Evolutionary conservation across 371 early-diverging fungal species (phyloP), one percentile per base, ranked within the genome.

Genomic region (Entomophthora muscae): DNA sequence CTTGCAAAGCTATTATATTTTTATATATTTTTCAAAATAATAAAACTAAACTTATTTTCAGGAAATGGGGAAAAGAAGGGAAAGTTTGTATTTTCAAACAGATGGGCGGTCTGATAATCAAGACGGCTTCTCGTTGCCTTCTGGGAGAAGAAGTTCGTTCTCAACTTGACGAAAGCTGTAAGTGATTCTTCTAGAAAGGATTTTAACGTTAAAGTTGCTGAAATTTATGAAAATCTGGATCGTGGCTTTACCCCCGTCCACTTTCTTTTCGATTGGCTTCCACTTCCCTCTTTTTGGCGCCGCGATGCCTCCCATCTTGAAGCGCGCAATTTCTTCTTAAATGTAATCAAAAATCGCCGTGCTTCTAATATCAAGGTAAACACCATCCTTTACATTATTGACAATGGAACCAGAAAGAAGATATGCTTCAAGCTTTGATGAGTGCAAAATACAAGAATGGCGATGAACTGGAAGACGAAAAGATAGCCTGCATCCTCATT

Each of bases 201-300:
- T 30, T 56, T 30, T 52, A 12, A 27, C 33, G 24, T 57, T 29
- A 57, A 61, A 79, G 83, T 91, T 56, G 91, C 95, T 42, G 77
- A 89, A 60, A 77, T 94, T 27, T 97, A 92, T 81, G 89, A 91
- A 74, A 92, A 94, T 70, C 81, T 97, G 51, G 98, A 97, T 75
- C 80, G 83, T 64, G 95, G 95, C 56, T 90, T 97, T 76, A 82
- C 86, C 59, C 98, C 98, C 51, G 79, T 97, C 75, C 94, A 97
- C 78, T 91, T 95, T 68, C 78, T 90, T 70, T 88, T 91, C 70
- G 72, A 79, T 54, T 86, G 85, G 83, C 75, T 91, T 53, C 91
- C 91, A 30, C 79, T 88, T 31, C 88, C 87, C 21, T 71, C 78
- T 42, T 90, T 88, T 80, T 80, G 83, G 68, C 76, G 78, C 28